Evolutionary conservation across 371 early-diverging fungal genomes (phyloP).

Genomic region (Mortierella sp.): DNA sequence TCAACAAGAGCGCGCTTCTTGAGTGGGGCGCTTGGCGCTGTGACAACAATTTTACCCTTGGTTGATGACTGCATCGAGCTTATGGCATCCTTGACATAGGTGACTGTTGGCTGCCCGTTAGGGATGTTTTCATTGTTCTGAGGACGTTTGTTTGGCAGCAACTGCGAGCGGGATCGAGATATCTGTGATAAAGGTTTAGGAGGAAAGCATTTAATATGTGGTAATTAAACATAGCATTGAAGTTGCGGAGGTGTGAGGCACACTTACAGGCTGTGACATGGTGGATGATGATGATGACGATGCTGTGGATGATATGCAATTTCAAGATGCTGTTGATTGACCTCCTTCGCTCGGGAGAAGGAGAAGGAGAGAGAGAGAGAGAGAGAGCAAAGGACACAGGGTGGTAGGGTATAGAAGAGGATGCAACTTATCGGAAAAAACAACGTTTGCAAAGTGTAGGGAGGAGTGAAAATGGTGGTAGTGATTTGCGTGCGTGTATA

Average conservation of each 20-base stretch:
- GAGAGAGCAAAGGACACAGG: not conserved
- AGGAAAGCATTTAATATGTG: not conserved
- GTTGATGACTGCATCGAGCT: constrained; percentile 22
- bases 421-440: not conserved
- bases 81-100: constrained; percentile 35
- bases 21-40: not conserved
- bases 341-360: not conserved
- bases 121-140: constrained; percentile 27
- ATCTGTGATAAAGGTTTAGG: constrained; percentile 5
- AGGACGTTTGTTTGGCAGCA: constrained; percentile 14
- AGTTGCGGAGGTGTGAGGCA: not conserved
- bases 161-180: constrained; percentile 23
- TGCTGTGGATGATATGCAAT: not conserved
- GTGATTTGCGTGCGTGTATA: not conserved
- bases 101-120: constrained; percentile 14
- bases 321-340: not conserved
- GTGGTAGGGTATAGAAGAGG: not conserved
- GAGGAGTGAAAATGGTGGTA: not conserved
- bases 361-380: not conserved
- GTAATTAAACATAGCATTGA: not conserved
- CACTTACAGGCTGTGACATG: constrained; percentile 27
- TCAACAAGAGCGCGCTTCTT: constrained; percentile 31
- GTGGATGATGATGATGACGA: not conserved
- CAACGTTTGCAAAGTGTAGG: no score
- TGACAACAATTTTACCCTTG: constrained; percentile 6